phyloP scores from a whole-genome alignment of 345 rosid species.

The Brassica carinata region DNA sequence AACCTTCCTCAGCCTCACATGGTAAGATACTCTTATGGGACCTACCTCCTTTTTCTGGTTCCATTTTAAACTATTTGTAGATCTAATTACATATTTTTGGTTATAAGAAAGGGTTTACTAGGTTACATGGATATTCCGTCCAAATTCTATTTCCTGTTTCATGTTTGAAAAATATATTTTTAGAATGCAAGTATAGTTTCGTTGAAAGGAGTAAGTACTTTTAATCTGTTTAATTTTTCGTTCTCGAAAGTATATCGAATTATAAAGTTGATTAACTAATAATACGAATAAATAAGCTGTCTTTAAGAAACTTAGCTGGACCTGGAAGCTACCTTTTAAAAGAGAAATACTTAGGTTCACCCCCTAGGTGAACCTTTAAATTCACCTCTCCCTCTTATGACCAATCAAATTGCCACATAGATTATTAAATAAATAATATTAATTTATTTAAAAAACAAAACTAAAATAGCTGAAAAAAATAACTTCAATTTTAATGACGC shows the following conservation, averaged over 20 bases:
- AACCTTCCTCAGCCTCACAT: constrained; percentile 19
- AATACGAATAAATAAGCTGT: no score
- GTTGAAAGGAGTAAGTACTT: neutral
- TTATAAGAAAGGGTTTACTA: neutral
- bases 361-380: no score
- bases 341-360: no score
- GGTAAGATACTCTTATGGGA: constrained; percentile 17
- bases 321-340: no score
- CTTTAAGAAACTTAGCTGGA: no score
- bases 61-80: neutral
- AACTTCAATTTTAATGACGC: no score
- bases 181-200: neutral
- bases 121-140: neutral
- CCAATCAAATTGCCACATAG: no score
- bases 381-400: no score
- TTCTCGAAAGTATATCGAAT: neutral
- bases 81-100: neutral
- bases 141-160: neutral
- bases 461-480: no score
- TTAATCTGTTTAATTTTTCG: neutral
- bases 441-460: no score
- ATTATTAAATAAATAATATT: no score
- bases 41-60: neutral
- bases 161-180: neutral
- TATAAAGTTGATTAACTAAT: no score